Evolutionary conservation across 208 protist genomes (phyloP).

Genomic region (Crithidia acanthocephali): DNA sequence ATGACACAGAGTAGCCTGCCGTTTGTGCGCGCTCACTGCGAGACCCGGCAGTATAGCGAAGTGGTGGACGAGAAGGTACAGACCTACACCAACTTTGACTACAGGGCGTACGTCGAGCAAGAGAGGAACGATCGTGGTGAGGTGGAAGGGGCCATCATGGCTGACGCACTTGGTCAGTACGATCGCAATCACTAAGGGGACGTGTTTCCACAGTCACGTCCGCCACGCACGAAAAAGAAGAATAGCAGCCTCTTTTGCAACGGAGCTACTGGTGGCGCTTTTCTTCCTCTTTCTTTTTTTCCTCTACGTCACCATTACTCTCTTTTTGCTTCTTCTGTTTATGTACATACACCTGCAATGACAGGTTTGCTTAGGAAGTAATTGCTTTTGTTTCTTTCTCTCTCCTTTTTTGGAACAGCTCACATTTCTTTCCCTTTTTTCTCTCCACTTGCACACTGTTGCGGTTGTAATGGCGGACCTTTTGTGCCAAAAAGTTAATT

Average conservation of each 20-base stretch:
- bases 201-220: no score
- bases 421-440: no score
- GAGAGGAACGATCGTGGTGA: constrained; percentile 52
- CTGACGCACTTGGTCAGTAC: constrained; percentile 81
- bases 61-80: constrained; percentile 49
- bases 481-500: no score
- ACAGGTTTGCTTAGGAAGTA: no score
- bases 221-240: no score
- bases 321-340: neutral
- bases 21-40: constrained; percentile 49
- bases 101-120: constrained; percentile 70
- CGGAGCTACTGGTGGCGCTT: no score
- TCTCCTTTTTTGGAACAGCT: no score
- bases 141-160: constrained; percentile 77
- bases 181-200: constrained; percentile 38
- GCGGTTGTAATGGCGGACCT: no score
- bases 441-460: no score
- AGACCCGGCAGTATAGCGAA: constrained; percentile 52
- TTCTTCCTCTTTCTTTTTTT: neutral
- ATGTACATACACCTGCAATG: no score
- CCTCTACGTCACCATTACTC: neutral
- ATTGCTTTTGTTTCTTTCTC: no score
- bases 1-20: constrained; percentile 26
- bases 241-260: no score
- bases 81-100: constrained; percentile 77